phyloP scores from a whole-genome alignment of 2,329 filamentous ascomycete species.

The Aspergillus latus region DNA sequence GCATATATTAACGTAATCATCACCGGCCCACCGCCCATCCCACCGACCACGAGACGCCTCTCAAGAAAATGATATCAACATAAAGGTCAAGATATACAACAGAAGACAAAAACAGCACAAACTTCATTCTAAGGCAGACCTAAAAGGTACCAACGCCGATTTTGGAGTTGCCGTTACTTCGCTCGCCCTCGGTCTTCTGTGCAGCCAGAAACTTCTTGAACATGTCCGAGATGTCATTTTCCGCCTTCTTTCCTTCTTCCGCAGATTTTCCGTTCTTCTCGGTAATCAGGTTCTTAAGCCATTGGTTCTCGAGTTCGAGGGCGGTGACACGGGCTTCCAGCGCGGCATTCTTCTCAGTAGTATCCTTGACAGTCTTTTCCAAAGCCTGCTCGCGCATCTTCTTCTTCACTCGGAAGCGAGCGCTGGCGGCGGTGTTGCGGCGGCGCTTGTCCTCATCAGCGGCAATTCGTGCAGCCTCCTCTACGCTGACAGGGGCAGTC shows the following conservation, averaged over 20 bases:
- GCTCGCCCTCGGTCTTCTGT: constrained; percentile 30
- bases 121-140: constrained; percentile 11
- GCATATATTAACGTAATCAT: constrained; percentile 16
- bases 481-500: constrained; percentile 51
- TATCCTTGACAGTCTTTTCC: constrained; percentile 77
- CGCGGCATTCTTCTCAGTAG: constrained; percentile 72
- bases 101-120: constrained; percentile 1
- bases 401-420: constrained; percentile 94
- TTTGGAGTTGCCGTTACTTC: constrained; percentile 34
- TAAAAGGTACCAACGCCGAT: constrained; percentile 33
- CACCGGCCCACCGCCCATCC: constrained; percentile 16
- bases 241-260: constrained; percentile 41
- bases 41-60: constrained; percentile 21
- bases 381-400: constrained; percentile 88
- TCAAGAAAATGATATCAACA: constrained; percentile 5
- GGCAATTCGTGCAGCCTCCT: constrained; percentile 69
- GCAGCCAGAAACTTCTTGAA: constrained; percentile 43
- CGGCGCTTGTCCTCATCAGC: constrained; percentile 90
- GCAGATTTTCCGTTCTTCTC: constrained; percentile 64
- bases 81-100: constrained; percentile 14
- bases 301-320: constrained; percentile 78
- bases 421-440: constrained; percentile 83
- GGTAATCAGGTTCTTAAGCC: constrained; percentile 75
- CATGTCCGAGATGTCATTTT: constrained; percentile 45
- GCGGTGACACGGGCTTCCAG: constrained; percentile 73